Percentiles rank a stretch among this genome's conserved stretches.
These are phyloP conservation scores for Cladophialophora exuberans DNA, from an alignment of 2,329 filamentous ascomycete genomes.

Conservation along the genomic window DNA sequence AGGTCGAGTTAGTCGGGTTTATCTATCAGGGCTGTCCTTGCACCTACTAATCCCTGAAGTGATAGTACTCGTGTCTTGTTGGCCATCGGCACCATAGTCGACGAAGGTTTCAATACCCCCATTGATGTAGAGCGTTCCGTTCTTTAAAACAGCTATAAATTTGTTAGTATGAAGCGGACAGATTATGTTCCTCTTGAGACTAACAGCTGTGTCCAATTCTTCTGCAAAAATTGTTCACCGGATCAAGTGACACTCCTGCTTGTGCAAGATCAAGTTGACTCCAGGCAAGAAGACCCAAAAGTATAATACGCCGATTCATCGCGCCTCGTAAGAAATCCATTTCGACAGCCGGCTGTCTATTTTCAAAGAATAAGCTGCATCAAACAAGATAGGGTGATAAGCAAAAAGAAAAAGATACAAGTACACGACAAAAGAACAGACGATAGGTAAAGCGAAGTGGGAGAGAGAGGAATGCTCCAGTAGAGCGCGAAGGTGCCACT, in stretches of 20 bases:
- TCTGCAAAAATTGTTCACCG: slow-evolving; percentile 36
- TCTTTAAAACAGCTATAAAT: slow-evolving; percentile 36
- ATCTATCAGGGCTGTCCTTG: neutral
- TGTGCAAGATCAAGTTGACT: slow-evolving; percentile 12
- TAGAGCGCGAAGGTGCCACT: neutral
- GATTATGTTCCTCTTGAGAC: neutral
- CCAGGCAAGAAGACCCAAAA: slow-evolving; percentile 13
- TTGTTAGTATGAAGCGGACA: neutral
- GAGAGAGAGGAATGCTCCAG: neutral
- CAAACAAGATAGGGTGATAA: neutral
- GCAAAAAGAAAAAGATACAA: neutral
- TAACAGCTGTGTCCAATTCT: slow-evolving; percentile 38
- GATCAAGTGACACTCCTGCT: slow-evolving; percentile 29
- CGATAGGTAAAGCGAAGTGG: neutral
- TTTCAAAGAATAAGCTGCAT: neutral
- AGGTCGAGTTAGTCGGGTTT: neutral
- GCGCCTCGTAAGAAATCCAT: slow-evolving; percentile 2
- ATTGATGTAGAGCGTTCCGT: slow-evolving; percentile 38
- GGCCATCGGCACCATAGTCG: slow-evolving; percentile 27
- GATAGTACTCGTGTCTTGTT: slow-evolving; percentile 20
- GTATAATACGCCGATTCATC: neutral
- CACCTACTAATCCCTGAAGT: slow-evolving; percentile 38
- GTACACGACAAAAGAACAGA: neutral
- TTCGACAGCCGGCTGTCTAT: slow-evolving; percentile 11
- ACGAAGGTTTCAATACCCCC: slow-evolving; percentile 37